phyloP scores from a whole-genome alignment of 768 basidiomycete genomes.

The Macrolepiota dolichaula region DNA sequence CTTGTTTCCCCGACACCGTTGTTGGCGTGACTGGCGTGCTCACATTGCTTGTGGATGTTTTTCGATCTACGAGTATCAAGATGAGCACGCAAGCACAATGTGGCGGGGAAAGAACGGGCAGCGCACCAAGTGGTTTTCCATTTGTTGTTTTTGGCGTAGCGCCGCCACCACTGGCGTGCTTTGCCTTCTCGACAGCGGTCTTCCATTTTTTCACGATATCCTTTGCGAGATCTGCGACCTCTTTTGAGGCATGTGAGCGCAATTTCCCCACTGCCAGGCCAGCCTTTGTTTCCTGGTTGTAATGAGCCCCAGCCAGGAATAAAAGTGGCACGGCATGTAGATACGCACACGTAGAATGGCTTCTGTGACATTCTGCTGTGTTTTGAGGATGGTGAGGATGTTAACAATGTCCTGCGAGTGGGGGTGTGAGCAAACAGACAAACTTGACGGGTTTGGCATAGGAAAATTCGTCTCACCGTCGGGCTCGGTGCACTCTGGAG shows the following conservation, averaged over 20 bases:
- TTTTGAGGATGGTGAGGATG: constrained; percentile 61
- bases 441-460: constrained; percentile 35
- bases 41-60: constrained; percentile 24
- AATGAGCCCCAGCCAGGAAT: constrained; percentile 11
- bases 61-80: constrained; percentile 17
- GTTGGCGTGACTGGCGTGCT: constrained; percentile 38
- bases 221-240: constrained; percentile 81
- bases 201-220: constrained; percentile 94
- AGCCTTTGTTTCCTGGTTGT: constrained; percentile 79
- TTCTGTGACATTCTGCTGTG: constrained; percentile 67
- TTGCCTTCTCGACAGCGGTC: constrained; percentile 72
- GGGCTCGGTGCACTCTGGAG: constrained; percentile 59
- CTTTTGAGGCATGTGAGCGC: constrained; percentile 65
- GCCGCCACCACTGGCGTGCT: constrained; percentile 9
- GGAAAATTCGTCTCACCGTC: constrained; percentile 46
- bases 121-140: constrained; percentile 26
- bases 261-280: constrained; percentile 93
- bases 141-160: constrained; percentile 14
- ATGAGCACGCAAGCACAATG: neutral
- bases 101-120: neutral
- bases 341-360: constrained; percentile 67
- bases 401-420: constrained; percentile 56
- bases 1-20: constrained; percentile 31
- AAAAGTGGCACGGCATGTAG: constrained; percentile 22
- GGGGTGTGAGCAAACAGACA: constrained; percentile 25